Percentiles rank a stretch among this genome's conserved stretches.
Evolutionary conservation across 2,329 filamentous ascomycete species (phyloP).

Genomic region (Colletotrichum aenigma): DNA sequence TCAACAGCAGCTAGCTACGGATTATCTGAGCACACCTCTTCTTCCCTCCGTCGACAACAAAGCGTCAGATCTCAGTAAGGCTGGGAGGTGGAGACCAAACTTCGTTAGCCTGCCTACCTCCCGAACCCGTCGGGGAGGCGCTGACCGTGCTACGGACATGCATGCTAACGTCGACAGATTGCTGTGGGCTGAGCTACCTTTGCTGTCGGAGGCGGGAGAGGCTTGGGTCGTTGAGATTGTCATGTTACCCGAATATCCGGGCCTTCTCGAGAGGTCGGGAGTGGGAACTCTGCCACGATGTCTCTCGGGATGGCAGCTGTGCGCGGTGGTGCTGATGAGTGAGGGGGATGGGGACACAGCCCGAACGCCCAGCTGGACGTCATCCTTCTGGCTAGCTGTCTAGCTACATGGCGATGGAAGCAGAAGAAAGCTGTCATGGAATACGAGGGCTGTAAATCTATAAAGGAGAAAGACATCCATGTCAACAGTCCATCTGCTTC

Average conservation of each 20-base stretch:
- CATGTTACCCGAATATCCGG: background rate
- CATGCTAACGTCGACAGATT: background rate
- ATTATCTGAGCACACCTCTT: background rate
- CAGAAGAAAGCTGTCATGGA: background rate
- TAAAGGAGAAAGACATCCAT: background rate
- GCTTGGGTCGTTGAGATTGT: background rate
- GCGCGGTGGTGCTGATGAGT: background rate
- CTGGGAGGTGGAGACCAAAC: background rate
- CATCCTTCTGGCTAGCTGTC: background rate
- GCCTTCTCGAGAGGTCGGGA: background rate
- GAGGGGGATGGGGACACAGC: background rate
- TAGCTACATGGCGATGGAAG: background rate
- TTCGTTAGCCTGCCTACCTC: background rate
- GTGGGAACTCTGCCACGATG: background rate
- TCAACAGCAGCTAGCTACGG: background rate
- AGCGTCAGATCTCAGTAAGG: background rate
- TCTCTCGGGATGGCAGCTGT: background rate
- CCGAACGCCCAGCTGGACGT: background rate
- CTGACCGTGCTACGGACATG: background rate
- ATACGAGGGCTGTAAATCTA: background rate
- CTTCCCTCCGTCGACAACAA: accelerated
- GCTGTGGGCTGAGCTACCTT: background rate
- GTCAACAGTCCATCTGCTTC: background rate
- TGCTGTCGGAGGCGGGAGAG: background rate
- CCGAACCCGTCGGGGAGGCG: background rate